Evolutionary conservation across 352 stramenopile genomes (phyloP).

Genomic region (Thalassiosira livingstoniorum): DNA sequence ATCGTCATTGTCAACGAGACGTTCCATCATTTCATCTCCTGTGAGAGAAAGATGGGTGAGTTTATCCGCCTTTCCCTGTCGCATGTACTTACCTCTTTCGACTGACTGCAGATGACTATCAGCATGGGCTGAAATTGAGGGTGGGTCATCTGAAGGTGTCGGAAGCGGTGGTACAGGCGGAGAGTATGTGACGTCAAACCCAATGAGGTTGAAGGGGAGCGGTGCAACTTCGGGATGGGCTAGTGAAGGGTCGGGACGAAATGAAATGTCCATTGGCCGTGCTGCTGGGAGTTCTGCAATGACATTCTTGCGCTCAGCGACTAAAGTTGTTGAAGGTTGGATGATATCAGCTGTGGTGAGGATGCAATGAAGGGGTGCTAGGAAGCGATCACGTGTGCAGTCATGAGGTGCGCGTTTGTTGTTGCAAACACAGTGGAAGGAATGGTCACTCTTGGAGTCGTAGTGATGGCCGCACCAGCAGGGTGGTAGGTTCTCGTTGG

Average conservation of each 20-base stretch:
- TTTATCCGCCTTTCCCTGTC: no score
- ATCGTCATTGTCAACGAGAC: no score
- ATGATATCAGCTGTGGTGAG: background rate
- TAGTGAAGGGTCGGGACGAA: background rate
- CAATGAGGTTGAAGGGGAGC: background rate
- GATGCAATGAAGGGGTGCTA: background rate
- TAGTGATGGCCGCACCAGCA: background rate
- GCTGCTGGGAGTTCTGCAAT: background rate
- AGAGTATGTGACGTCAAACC: constrained; percentile 15
- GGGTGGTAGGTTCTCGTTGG: constrained; percentile 1
- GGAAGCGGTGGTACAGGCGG: no score
- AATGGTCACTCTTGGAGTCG: no score
- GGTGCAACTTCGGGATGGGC: background rate
- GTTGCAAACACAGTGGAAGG: background rate
- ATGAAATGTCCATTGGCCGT: constrained; percentile 4
- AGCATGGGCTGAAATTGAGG: no score
- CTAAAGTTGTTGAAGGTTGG: background rate
- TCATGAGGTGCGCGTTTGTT: background rate
- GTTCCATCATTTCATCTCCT: no score
- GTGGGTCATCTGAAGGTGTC: no score
- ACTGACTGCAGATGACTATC: no score
- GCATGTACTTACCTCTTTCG: no score
- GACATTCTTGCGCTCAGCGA: background rate
- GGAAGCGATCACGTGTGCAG: background rate
- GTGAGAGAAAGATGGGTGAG: no score